Conservation (phyloP, 2,329 filamentous ascomycete species). For the Verticillium tricorpus region DNA sequence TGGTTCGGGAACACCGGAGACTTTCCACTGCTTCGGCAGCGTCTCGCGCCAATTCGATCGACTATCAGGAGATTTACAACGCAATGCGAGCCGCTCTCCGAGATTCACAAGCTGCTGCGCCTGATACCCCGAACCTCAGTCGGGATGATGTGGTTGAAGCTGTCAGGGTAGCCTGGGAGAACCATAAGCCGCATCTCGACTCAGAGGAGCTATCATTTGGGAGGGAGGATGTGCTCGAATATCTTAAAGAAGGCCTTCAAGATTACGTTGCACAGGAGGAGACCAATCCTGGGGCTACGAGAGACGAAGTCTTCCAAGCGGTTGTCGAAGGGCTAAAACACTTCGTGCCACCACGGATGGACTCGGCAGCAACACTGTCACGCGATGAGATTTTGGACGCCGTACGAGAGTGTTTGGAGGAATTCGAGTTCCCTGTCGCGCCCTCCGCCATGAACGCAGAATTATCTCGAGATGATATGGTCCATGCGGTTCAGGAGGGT, state of each 20-base stretch:
- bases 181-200: constrained; percentile 89
- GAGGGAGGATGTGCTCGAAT: constrained; percentile 82
- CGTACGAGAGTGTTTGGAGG: constrained; percentile 81
- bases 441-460: constrained; percentile 48
- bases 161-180: constrained; percentile 87
- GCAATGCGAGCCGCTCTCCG: constrained; percentile 72
- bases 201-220: constrained; percentile 87
- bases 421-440: constrained; percentile 70
- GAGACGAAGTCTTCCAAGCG: constrained; percentile 80
- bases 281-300: constrained; percentile 57
- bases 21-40: constrained; percentile 61
- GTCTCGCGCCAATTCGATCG: constrained; percentile 57
- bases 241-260: constrained; percentile 79
- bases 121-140: constrained; percentile 48
- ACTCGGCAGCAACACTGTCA: constrained; percentile 65
- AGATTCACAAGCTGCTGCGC: constrained; percentile 46
- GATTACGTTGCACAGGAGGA: constrained; percentile 61
- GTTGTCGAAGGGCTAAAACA: constrained; percentile 83
- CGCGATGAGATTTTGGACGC: constrained; percentile 80
- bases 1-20: constrained; percentile 71
- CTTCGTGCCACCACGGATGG: constrained; percentile 69
- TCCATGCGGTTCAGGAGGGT: constrained; percentile 59
- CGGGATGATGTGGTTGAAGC: constrained; percentile 83
- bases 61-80: constrained; percentile 82
- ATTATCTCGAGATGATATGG: constrained; percentile 58